Evolutionary conservation across 192 early-diverging fungal species (phyloP), one percentile per base, ranked within the genome.

Genomic region (Linnemannia elongata): DNA sequence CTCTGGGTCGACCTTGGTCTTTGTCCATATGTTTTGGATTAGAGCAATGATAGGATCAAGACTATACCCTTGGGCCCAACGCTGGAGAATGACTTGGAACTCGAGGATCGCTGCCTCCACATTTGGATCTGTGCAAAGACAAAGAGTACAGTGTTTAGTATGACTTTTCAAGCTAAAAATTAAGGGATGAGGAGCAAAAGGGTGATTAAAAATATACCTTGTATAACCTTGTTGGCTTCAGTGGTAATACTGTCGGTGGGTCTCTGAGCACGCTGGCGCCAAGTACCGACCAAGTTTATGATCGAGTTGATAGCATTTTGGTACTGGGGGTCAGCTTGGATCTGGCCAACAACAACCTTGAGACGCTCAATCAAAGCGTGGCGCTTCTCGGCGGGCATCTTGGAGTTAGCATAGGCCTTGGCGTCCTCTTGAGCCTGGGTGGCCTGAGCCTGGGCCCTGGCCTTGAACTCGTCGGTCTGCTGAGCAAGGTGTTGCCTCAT

Each of bases 301-400:
- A 89, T 69, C 5, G 85, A 86, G 22, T 82, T 78, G 42, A 89
- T 85, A 18, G 90, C 78, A 5, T 73, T 36, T 66, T 90, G 90
- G 49, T 90, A 90, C 66, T 89, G 82, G 30, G 88, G 77, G 2
- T 90, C 72, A 12, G 77, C 74, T 57, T 90, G 90, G 27, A 90
- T 80, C 79, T 90, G 85, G 2, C 70, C 74, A 20, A 90, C 3
- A 20, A 82, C 73, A 1, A 24, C 33, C 49, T 88, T 88, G 33
- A 90, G 82, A 44, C 88, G 80, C 54, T 85, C 76, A 33, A 89
- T 75, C 6, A 90, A 42, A 10, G 35, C 82, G 33, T 74, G 35
- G 41, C 81, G 85, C 44, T 72, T 87, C 57, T 90, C 90, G 20
- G 52, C 27, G 9, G 80, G 79, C 63, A 90, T 49, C 27, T 85